Base-by-base conservation (phyloP, 2,329 filamentous ascomycete genomes). In the Chaetomium globosum region DNA sequence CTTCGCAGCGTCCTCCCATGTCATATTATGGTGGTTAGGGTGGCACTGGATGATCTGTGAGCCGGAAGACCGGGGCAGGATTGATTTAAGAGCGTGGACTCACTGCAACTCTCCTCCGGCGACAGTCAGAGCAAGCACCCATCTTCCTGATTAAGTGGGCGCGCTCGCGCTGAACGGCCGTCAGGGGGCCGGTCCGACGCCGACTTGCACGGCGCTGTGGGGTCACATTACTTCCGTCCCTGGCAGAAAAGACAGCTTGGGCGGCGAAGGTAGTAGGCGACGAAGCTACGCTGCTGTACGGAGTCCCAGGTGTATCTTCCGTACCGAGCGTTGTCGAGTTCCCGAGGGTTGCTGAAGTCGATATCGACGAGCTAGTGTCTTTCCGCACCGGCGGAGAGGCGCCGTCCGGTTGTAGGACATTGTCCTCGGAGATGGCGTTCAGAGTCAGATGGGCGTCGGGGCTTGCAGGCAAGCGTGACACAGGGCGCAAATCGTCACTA, bases 81-180 rank as follows among this genome's bases (percentile, higher is more conserved):
- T 9, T 19, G 46, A 23, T 26, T 4, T 10, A 19, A 63, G 31
- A 46, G 31, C 0, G 19, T 16, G 46, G 52, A 82, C 83, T 83
- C 79, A 86, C 84, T 74, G 84, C 84, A 75, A 87, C 84, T 73
- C 84, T 79, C 69, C 84, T 79, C 64, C 83, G 79, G 52, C 83
- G 80, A 69, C 85, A 87, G 70, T 86, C 83, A 39, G 74, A 71
- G 71, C 85, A 87, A 56, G 85, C 85, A 64, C 85, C 84, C 61
- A 87, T 76, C 74, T 86, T 87, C 71, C 85, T 77, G 67, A 87
- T 87, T 64, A 87, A 74, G 54, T 84, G 84, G 55, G 85, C 85
- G 73, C 83, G 83, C 70, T 86, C 83, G 73, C 85, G 80, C 71
- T 86, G 85, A 67, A 83, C 79, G 61, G 84, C 80, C 36, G 84